These are phyloP conservation scores for Bothriochloa decipiens DNA, from an alignment of 176 grass and related monocot species.

Conservation along the genomic window DNA sequence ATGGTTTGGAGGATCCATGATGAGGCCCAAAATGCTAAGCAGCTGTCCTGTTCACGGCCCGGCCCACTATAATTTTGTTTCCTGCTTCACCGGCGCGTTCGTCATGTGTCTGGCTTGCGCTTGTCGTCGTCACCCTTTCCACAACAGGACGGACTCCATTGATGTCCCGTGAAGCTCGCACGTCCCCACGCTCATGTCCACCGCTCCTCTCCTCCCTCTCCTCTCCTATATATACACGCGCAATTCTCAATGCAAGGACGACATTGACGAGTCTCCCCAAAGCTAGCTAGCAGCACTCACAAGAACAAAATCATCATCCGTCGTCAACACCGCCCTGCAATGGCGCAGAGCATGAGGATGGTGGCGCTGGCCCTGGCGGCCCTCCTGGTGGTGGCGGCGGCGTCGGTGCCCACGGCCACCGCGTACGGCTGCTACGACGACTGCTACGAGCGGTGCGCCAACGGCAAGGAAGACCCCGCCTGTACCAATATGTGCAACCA, in stretches of 20 bases:
- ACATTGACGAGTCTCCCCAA: not conserved
- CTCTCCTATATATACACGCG: not conserved
- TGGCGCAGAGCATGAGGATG: constrained; percentile 29
- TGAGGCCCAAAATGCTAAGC: not conserved
- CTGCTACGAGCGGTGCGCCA: constrained; percentile 66
- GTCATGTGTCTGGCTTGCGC: not conserved
- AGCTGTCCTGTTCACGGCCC: not conserved
- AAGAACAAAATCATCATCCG: not conserved
- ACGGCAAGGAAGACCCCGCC: constrained; percentile 47
- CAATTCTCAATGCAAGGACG: not conserved
- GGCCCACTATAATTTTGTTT: not conserved
- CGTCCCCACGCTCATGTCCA: not conserved
- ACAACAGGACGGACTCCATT: not conserved
- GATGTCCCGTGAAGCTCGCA: not conserved
- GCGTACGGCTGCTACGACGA: constrained; percentile 59
- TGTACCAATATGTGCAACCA: constrained; percentile 67
- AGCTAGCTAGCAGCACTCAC: not conserved
- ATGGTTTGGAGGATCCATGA: too few species aligned
- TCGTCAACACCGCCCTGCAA: not conserved
- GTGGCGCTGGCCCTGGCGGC: constrained; percentile 23
- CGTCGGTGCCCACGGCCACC: constrained; percentile 30
- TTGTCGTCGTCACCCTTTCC: not conserved
- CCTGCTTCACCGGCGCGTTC: not conserved
- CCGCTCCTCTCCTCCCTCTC: not conserved
- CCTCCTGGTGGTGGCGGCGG: constrained; percentile 12